Percentiles rank a stretch among this genome's conserved stretches.
phyloP scores from a whole-genome alignment of 768 basidiomycete genomes.

The Mycena albidolilacea region DNA sequence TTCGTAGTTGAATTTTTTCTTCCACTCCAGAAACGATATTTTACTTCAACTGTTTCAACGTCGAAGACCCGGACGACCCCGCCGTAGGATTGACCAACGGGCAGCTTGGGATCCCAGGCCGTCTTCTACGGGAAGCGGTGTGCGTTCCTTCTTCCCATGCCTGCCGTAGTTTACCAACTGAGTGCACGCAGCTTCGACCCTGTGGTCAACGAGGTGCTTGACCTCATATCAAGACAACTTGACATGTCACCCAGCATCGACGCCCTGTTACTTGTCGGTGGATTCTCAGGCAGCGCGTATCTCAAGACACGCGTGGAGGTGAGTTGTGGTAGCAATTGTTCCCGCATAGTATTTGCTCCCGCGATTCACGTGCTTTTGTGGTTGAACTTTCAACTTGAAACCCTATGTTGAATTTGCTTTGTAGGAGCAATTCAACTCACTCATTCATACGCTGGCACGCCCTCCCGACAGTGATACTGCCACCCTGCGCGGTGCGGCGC shows the following conservation, averaged over 20 bases:
- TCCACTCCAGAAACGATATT: constrained; percentile 78
- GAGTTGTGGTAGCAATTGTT: constrained; percentile 41
- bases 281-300: constrained; percentile 91
- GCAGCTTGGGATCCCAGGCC: constrained; percentile 87
- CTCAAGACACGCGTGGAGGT: constrained; percentile 86
- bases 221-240: constrained; percentile 32
- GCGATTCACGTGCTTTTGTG: constrained; percentile 1
- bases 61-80: constrained; percentile 86
- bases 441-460: constrained; percentile 83
- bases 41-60: constrained; percentile 93
- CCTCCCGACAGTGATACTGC: constrained; percentile 92
- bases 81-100: constrained; percentile 87
- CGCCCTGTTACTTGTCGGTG: constrained; percentile 91
- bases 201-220: constrained; percentile 72
- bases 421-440: constrained; percentile 76
- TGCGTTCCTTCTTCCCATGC: constrained; percentile 24
- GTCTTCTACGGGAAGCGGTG: constrained; percentile 83
- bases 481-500: constrained; percentile 89
- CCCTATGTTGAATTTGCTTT: constrained; percentile 31
- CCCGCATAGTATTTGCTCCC: background rate
- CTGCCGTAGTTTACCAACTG: background rate
- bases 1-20: constrained; percentile 1
- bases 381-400: constrained; percentile 2
- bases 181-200: constrained; percentile 75
- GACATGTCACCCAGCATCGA: constrained; percentile 61